A percentile compares a stretch with the other conserved stretches of the same genome.
These are phyloP conservation scores for Boletus sp. DNA, from an alignment of 1,284 basidiomycete genomes.

Conservation along the genomic window DNA sequence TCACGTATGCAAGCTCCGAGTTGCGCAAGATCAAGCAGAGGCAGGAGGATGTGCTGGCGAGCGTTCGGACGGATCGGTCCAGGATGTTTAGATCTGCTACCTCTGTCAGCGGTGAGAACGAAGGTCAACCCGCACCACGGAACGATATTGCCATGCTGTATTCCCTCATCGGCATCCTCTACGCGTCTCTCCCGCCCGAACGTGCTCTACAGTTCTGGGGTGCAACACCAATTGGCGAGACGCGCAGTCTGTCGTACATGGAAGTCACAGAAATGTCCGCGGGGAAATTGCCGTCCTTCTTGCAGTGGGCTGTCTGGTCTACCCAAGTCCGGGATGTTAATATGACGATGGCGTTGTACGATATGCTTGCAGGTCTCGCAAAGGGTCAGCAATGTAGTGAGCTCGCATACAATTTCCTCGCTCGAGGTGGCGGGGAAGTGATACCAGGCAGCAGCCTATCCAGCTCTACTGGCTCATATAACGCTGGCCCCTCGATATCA, in stretches of 20 bases:
- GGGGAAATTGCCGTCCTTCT: conserved; percentile 72
- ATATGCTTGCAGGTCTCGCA: conserved; percentile 84
- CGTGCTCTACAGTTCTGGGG: conserved; percentile 84
- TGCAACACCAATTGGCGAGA: conserved; percentile 46
- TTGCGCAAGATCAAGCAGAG: conserved; percentile 88
- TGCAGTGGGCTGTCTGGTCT: conserved; percentile 85
- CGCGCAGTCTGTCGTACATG: conserved; percentile 44
- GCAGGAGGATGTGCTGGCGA: conserved; percentile 81
- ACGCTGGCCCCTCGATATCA: conserved; percentile 37
- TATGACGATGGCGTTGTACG: conserved; percentile 78
- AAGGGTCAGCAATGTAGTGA: conserved; percentile 83
- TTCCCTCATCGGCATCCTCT: conserved; percentile 78
- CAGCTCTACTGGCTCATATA: conserved; percentile 29
- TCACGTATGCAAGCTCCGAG: conserved; percentile 80
- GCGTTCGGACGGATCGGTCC: conserved; percentile 54
- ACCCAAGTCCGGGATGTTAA: conserved; percentile 70
- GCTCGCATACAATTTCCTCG: conserved; percentile 82
- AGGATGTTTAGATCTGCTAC: conserved; percentile 47
- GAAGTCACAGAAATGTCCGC: conserved; percentile 55
- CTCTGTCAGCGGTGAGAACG: conserved; percentile 38
- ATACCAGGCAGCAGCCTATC: conserved; percentile 48
- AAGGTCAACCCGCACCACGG: conserved; percentile 45
- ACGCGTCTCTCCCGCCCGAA: conserved; percentile 70
- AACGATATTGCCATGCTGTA: conserved; percentile 85
- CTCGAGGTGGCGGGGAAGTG: conserved; percentile 59